phyloP scores from a whole-genome alignment of 257 asterid genomes.

The Forsythia viridissima region DNA sequence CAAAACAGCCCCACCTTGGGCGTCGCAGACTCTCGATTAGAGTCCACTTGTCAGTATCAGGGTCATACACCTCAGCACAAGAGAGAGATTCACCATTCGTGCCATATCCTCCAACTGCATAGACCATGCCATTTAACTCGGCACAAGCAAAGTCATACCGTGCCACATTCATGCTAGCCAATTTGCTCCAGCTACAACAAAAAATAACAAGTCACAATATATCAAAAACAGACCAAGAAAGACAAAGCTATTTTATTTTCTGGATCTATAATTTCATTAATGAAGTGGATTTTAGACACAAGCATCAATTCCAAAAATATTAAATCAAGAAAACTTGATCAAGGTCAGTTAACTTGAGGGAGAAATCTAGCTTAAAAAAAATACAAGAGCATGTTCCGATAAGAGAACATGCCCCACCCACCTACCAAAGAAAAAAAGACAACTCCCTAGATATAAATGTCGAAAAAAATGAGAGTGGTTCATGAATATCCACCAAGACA shows the following conservation, averaged over 20 bases:
- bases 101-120: constrained; percentile 77
- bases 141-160: constrained; percentile 90
- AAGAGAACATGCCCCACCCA: not conserved
- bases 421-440: not conserved
- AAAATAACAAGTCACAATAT: not conserved
- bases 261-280: too few species aligned
- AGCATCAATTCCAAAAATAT: too few species aligned
- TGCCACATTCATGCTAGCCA: constrained; percentile 68
- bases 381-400: not conserved
- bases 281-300: too few species aligned
- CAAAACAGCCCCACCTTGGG: constrained; percentile 89
- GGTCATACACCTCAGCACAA: constrained; percentile 75
- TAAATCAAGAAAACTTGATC: not conserved
- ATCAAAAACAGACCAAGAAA: not conserved
- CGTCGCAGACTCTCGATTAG: constrained; percentile 58
- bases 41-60: constrained; percentile 57
- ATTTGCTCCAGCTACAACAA: constrained; percentile 72
- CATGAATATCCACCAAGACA: too few species aligned
- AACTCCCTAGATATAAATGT: not conserved
- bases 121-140: constrained; percentile 70
- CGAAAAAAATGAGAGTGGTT: too few species aligned
- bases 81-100: constrained; percentile 58
- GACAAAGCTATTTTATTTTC: not conserved
- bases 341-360: not conserved
- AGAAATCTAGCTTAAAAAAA: not conserved